A percentile compares a stretch with the other conserved stretches of the same genome.
Conservation (phyloP, 305 asterid species). For the Fraxinus albicans region DNA sequence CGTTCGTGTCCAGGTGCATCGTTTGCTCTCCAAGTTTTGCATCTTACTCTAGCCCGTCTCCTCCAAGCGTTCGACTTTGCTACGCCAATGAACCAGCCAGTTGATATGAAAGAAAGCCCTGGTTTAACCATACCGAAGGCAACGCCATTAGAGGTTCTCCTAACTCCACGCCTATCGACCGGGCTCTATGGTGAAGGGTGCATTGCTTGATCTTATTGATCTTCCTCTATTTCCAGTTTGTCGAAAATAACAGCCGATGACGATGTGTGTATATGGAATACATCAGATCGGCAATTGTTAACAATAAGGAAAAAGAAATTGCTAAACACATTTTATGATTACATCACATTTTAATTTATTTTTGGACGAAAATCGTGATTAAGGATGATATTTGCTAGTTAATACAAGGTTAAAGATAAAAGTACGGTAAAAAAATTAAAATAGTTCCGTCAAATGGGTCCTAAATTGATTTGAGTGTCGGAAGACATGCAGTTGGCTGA, state of each 20-base stretch:
- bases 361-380: too few species aligned
- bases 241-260: neutral
- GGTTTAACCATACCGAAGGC: slow-evolving; percentile 25
- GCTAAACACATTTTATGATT: too few species aligned
- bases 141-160: slow-evolving; percentile 16
- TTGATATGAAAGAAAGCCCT: slow-evolving; percentile 22
- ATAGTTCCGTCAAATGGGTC: too few species aligned
- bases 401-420: too few species aligned
- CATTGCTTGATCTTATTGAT: neutral
- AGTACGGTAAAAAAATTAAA: too few species aligned
- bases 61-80: slow-evolving; percentile 26
- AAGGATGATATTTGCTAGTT: too few species aligned
- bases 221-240: neutral
- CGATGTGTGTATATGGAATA: neutral
- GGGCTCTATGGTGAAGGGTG: neutral
- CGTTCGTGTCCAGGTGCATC: slow-evolving; percentile 25
- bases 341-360: too few species aligned
- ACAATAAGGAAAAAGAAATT: neutral
- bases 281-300: neutral
- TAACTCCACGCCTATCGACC: slow-evolving; percentile 24
- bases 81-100: neutral
- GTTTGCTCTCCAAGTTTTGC: slow-evolving; percentile 22
- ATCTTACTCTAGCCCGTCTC: slow-evolving; percentile 24
- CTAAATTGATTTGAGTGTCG: too few species aligned
- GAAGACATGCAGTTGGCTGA: too few species aligned